Percentiles rank a stretch among this genome's conserved stretches.
phyloP scores from a whole-genome alignment of 2,329 filamentous ascomycete genomes.

The Trichophyton mentagrophytes region DNA sequence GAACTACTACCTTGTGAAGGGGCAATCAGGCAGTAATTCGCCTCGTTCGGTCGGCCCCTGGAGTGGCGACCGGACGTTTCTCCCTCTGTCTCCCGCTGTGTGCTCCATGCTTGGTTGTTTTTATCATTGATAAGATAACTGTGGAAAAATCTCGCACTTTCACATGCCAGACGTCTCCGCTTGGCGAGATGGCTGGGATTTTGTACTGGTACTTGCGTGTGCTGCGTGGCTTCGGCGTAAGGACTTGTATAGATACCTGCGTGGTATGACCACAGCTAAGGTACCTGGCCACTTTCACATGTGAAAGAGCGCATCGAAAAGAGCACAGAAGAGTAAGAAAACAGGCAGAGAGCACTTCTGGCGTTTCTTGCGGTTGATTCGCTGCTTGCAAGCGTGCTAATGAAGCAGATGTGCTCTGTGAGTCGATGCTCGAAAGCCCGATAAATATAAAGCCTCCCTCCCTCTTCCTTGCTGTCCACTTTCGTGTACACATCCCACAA shows the following conservation, averaged over 20 bases:
- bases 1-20: background rate
- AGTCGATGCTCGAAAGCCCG: background rate
- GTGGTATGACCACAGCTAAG: background rate
- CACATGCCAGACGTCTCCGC: background rate
- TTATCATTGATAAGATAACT: background rate
- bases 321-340: background rate
- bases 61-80: background rate
- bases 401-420: background rate
- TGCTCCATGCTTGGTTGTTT: background rate
- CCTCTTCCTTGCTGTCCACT: background rate
- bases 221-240: background rate
- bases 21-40: background rate
- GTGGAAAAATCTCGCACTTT: background rate
- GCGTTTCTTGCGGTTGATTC: background rate
- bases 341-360: background rate
- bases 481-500: background rate
- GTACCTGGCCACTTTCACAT: background rate
- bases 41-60: background rate
- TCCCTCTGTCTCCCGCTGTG: background rate
- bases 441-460: background rate
- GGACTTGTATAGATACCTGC: background rate
- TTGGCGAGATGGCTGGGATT: background rate
- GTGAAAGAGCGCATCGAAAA: background rate
- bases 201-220: background rate
- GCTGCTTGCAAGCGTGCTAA: background rate